Evolutionary conservation across 768 basidiomycete species (phyloP), one percentile per base, ranked within the genome.

Genomic region (Agaricus blazei): DNA sequence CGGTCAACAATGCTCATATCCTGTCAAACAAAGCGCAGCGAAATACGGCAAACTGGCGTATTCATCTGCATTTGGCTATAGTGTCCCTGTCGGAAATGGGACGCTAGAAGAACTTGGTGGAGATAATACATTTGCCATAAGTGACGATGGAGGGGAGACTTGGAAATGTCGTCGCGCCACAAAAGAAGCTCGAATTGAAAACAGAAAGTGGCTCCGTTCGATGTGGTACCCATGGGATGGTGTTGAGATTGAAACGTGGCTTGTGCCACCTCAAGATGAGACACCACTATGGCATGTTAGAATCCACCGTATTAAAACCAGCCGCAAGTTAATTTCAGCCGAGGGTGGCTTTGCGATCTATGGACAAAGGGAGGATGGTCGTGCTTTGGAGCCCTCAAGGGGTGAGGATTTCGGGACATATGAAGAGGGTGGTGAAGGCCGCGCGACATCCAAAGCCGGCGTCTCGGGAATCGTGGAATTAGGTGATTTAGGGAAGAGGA

Each of bases 11-110:
- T 88, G 87, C 60, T 86, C 85, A 46, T 91, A 90, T 67, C 81
- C 86, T 14, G 83, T 91, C 64, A 85, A 88, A 63, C 85, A 88
- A 63, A 83, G 84, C 61, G 83, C 86, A 7, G 85, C 86, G 24
- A 91, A 90, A 66, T 90, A 90, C 69, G 85, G 87, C 51, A 89
- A 89, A 67, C 74, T 88, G 54, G 82, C 85, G 1, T 90, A 91
- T 66, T 87, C 84, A 2, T 79, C 84, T n/a, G 79, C 85, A 4
- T 89, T 90, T 63, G 88, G 87, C 12, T 90, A 88, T 68, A 85
- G 82, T 60, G 85, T 88, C 9, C 84, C 87, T 5, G 82, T 83
- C 0, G 84, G 84, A 8, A 80, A 75, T 64, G 77, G 81, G 45
- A 84, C 82, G 5, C 75, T 89, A 40, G 87, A 89, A 58, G 87